Evolutionary conservation across 495 filamentous ascomycete genomes (phyloP).

Genomic region (Penicillium manginii): DNA sequence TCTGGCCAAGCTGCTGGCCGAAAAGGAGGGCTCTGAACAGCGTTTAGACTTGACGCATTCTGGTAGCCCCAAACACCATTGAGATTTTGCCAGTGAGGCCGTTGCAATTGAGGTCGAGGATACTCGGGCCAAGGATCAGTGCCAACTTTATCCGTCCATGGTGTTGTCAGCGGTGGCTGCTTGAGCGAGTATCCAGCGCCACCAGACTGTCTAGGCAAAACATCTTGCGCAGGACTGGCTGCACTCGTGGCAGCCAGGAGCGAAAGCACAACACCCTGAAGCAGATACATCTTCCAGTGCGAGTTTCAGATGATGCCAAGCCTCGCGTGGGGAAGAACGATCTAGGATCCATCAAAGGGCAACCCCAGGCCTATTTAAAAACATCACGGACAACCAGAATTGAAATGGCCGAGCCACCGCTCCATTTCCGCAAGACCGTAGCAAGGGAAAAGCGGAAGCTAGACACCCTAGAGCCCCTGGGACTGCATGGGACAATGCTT

Average conservation of each 20-base stretch:
- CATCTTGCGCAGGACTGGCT: conserved; percentile 17
- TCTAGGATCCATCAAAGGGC: neutral
- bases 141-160: conserved; percentile 65
- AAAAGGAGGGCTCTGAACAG: conserved; percentile 47
- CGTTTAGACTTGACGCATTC: conserved; percentile 42
- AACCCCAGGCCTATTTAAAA: neutral
- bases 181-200: conserved; percentile 32
- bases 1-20: conserved; percentile 41
- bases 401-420: conserved; percentile 7
- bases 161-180: conserved; percentile 57
- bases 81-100: conserved; percentile 62
- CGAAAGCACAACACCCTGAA: conserved; percentile 15
- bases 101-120: conserved; percentile 63
- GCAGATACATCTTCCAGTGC: conserved; percentile 20
- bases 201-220: conserved; percentile 15
- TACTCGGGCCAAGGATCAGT: conserved; percentile 69
- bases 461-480: conserved; percentile 14
- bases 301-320: neutral
- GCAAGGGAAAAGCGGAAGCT: conserved; percentile 5
- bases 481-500: conserved; percentile 7
- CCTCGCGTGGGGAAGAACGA: neutral
- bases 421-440: conserved; percentile 8
- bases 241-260: conserved; percentile 20
- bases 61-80: conserved; percentile 72
- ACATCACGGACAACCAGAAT: neutral